phyloP scores from a whole-genome alignment of 306 rosid species.

The Vigna hirtella region DNA sequence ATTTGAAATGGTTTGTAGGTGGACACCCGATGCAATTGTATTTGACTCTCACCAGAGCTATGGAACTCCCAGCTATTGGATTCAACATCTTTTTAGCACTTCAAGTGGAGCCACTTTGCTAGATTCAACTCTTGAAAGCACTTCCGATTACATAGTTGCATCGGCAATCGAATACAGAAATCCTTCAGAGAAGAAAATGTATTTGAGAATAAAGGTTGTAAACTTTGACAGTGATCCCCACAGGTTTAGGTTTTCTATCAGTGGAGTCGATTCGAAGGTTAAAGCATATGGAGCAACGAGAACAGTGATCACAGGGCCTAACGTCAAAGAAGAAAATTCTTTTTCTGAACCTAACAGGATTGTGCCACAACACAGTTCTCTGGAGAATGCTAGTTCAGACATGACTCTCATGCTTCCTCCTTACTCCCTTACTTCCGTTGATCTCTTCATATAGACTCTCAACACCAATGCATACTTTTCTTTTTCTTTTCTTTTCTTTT shows the following conservation, averaged over 20 bases:
- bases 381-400: too few relatives aligned
- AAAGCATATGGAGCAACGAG: conserved; percentile 46
- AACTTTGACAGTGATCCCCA: conserved; percentile 60
- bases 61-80: conserved; percentile 88
- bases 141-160: conserved; percentile 48
- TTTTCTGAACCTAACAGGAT: conserved; percentile 52
- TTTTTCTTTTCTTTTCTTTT: too few relatives aligned
- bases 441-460: too few relatives aligned
- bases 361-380: too few relatives aligned
- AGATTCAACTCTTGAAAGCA: conserved; percentile 53
- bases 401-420: too few relatives aligned
- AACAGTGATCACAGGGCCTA: conserved; percentile 56
- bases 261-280: conserved; percentile 45
- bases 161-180: conserved; percentile 63
- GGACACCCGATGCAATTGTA: conserved; percentile 82
- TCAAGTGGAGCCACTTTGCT: conserved; percentile 80
- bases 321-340: conserved; percentile 74
- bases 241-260: conserved; percentile 50
- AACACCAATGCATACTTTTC: too few relatives aligned
- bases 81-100: conserved; percentile 55
- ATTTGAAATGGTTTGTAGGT: conserved; percentile 39
- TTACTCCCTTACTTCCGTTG: too few relatives aligned
- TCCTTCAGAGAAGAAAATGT: conserved; percentile 44
- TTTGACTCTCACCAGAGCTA: conserved; percentile 64
- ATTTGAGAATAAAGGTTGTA: conserved; percentile 71